These are phyloP conservation scores for Coniochaeta sp. DNA, from an alignment of 2,329 filamentous ascomycete genomes.

Conservation along the genomic window DNA sequence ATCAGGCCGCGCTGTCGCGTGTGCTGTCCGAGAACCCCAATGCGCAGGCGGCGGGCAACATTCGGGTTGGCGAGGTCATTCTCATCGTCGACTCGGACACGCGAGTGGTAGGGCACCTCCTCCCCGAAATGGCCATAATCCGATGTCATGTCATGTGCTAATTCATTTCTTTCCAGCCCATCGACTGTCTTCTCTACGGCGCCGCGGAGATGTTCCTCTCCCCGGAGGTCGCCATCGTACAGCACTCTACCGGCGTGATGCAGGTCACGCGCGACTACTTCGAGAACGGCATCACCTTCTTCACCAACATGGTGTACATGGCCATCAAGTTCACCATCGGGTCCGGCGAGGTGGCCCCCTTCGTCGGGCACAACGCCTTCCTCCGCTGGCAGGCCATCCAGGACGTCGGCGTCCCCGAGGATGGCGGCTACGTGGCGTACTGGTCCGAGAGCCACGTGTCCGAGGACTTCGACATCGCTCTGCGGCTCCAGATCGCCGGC, in stretches of 20 bases:
- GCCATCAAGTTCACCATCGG: conserved; percentile 64
- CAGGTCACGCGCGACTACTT: conserved; percentile 66
- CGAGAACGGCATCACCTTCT: conserved; percentile 70
- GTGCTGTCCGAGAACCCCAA: conserved; percentile 41
- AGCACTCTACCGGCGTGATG: conserved; percentile 70
- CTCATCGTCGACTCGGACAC: conserved; percentile 64
- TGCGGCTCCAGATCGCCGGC: conserved; percentile 62
- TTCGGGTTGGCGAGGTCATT: conserved; percentile 56
- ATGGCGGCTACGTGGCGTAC: conserved; percentile 49
- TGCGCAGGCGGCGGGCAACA: conserved; percentile 53
- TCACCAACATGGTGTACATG: conserved; percentile 71
- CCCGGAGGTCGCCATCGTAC: conserved; percentile 65
- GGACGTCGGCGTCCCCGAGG: conserved; percentile 31
- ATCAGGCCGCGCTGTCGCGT: conserved; percentile 38
- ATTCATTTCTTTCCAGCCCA: too few relatives aligned
- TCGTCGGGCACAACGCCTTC: conserved; percentile 73
- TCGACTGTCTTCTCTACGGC: too few relatives aligned
- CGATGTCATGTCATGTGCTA: too few relatives aligned
- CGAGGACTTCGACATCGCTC: conserved; percentile 70
- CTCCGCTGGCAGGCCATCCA: conserved; percentile 52
- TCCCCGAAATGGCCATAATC: conserved; percentile 59
- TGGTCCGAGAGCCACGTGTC: conserved; percentile 73
- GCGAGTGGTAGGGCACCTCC: too few relatives aligned
- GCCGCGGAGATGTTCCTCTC: too few relatives aligned
- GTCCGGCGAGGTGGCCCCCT: conserved; percentile 65